Conservation (phyloP, 495 filamentous ascomycete genomes). For the Penicillium antarcticum region DNA sequence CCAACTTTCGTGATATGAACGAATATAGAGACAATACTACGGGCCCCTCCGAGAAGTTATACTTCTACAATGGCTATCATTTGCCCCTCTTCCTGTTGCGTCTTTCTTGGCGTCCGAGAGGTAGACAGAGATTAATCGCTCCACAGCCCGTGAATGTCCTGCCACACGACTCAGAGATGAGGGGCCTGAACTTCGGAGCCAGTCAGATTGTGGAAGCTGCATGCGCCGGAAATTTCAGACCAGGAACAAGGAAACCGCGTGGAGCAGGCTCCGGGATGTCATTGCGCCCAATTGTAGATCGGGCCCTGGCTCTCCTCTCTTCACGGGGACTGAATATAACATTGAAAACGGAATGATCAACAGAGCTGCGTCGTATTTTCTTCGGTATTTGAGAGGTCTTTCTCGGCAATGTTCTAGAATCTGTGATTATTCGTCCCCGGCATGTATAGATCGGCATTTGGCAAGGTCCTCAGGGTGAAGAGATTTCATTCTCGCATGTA, state of each 20-base stretch:
- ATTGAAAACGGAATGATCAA: slow-evolving; percentile 22
- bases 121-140: background rate
- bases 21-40: background rate
- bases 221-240: slow-evolving; percentile 10
- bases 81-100: slow-evolving; percentile 1
- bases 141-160: background rate
- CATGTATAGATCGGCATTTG: background rate
- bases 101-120: slow-evolving; percentile 14
- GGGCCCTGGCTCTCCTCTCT: background rate
- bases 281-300: background rate
- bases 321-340: background rate
- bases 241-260: slow-evolving; percentile 2
- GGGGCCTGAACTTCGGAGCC: background rate
- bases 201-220: slow-evolving; percentile 8
- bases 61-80: background rate
- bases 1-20: background rate
- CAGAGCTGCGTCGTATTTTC: slow-evolving; percentile 5
- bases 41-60: slow-evolving; percentile 7
- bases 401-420: slow-evolving; percentile 7
- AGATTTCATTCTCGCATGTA: background rate
- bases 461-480: slow-evolving; percentile 2
- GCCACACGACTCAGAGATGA: background rate
- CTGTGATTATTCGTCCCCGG: background rate
- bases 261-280: slow-evolving; percentile 1
- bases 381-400: slow-evolving; percentile 8